A percentile compares a stretch with the other conserved stretches of the same genome.
Conservation (phyloP, 192 early-diverging fungal genomes). For the Dissophora ornata region DNA sequence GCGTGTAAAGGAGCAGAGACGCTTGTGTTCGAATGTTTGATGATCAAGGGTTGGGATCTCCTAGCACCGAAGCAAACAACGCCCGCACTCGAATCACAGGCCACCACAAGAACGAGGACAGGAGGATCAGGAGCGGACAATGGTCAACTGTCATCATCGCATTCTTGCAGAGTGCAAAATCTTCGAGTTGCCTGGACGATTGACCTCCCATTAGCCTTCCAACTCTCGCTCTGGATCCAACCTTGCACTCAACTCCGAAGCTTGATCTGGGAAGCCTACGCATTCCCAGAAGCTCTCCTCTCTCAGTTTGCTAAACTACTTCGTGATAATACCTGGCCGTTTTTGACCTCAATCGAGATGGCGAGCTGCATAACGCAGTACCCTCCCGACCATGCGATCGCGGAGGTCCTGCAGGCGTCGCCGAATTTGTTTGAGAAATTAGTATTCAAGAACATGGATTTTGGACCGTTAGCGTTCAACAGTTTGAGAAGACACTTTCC, state of each 20-base stretch:
- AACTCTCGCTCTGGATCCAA: constrained; percentile 19
- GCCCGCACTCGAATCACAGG: too few relatives aligned
- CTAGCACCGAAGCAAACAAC: too few relatives aligned
- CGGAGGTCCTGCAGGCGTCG: constrained; percentile 5
- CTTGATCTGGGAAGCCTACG: constrained; percentile 19
- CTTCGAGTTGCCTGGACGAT: constrained; percentile 25
- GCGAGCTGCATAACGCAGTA: constrained; percentile 6
- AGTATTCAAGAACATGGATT: constrained; percentile 15
- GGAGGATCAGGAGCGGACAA: too few relatives aligned
- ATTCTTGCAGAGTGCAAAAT: not conserved
- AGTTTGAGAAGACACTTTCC: constrained; percentile 14
- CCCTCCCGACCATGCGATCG: constrained; percentile 9
- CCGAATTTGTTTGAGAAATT: constrained; percentile 5
- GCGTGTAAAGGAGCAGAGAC: not conserved
- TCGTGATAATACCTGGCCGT: not conserved
- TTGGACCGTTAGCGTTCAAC: constrained; percentile 20
- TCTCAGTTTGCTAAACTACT: not conserved
- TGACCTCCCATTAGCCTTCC: constrained; percentile 1
- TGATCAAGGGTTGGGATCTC: too few relatives aligned
- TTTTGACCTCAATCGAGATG: constrained; percentile 13
- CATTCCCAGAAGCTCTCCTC: constrained; percentile 10
- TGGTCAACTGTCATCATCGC: too few relatives aligned
- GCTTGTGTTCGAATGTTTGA: constrained; percentile 19
- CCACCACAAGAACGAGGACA: too few relatives aligned
- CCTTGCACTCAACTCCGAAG: constrained; percentile 14